phyloP scores from a whole-genome alignment of 768 basidiomycete genomes.

The Coprinopsis cinerea region DNA sequence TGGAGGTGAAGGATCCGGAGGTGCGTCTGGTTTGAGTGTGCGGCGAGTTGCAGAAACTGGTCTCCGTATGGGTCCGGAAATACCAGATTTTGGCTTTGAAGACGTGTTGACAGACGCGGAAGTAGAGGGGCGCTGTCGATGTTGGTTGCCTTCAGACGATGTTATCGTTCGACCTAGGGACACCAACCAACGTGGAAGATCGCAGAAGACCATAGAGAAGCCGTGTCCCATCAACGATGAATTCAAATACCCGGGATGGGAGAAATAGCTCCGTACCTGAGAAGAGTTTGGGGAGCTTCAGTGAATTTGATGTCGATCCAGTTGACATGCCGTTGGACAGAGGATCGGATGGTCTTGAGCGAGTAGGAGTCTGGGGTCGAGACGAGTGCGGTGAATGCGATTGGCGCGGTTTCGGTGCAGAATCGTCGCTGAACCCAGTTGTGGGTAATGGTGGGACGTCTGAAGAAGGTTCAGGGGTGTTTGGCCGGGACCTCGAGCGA shows the following conservation, averaged over 20 bases:
- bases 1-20: constrained; percentile 5
- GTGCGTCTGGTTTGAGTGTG: constrained; percentile 17
- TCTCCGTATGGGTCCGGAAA: constrained; percentile 27
- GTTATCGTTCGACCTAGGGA: constrained; percentile 14
- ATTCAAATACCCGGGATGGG: not conserved
- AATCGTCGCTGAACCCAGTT: constrained; percentile 19
- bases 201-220: not conserved
- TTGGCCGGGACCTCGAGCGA: constrained; percentile 25
- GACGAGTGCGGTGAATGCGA: constrained; percentile 17
- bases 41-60: constrained; percentile 23
- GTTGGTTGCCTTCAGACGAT: constrained; percentile 13
- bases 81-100: constrained; percentile 17
- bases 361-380: constrained; percentile 27
- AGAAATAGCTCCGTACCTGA: constrained; percentile 20
- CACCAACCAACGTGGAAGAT: not conserved
- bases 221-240: too few relatives aligned
- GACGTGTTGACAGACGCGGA: constrained; percentile 6
- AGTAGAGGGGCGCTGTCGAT: constrained; percentile 9
- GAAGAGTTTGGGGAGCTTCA: constrained; percentile 27
- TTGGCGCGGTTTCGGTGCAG: constrained; percentile 24
- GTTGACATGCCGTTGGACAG: constrained; percentile 23
- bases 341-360: constrained; percentile 22
- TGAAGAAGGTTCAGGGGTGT: constrained; percentile 17
- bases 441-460: constrained; percentile 22
- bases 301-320: constrained; percentile 22